A percentile compares a stretch with the other conserved stretches of the same genome.
Conservation (phyloP, 108 stramenopile genomes). For the Nitzschia sp. region DNA sequence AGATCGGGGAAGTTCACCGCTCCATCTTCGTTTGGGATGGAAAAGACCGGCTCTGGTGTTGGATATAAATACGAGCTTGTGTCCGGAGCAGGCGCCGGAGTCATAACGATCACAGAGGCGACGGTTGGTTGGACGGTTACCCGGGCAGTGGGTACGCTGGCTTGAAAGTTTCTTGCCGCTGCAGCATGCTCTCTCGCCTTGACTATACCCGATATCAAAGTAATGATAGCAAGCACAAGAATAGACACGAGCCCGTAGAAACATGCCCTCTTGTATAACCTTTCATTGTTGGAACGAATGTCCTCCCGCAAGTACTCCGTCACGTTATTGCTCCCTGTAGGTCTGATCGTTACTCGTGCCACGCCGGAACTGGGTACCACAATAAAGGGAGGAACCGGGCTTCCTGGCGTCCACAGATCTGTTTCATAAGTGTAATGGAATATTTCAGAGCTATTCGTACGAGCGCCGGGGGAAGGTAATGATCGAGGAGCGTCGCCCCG, state of each 20-base stretch:
- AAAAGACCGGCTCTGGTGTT: neutral
- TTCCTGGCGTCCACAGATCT: neutral
- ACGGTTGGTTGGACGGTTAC: neutral
- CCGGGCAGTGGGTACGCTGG: neutral
- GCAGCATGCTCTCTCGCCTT: neutral
- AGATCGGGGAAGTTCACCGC: constrained; percentile 1
- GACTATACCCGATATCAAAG: constrained; percentile 4
- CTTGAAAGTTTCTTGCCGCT: neutral
- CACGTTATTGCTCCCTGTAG: too few species aligned
- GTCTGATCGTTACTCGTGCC: neutral
- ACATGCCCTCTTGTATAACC: neutral
- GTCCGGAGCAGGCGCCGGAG: neutral
- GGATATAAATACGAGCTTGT: neutral
- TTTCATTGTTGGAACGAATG: too few species aligned
- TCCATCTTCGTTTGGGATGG: constrained; percentile 3
- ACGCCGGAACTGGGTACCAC: constrained; percentile 2
- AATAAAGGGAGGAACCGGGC: constrained; percentile 3
- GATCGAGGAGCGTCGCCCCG: neutral
- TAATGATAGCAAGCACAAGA: neutral
- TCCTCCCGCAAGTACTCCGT: too few species aligned
- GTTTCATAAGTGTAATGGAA: constrained; percentile 11
- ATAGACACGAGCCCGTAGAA: neutral
- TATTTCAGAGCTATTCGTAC: neutral
- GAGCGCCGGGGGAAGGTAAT: neutral
- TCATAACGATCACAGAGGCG: neutral